Conservation (phyloP, 176 grass and related monocot genomes). For the Cymbopogon citratus region DNA sequence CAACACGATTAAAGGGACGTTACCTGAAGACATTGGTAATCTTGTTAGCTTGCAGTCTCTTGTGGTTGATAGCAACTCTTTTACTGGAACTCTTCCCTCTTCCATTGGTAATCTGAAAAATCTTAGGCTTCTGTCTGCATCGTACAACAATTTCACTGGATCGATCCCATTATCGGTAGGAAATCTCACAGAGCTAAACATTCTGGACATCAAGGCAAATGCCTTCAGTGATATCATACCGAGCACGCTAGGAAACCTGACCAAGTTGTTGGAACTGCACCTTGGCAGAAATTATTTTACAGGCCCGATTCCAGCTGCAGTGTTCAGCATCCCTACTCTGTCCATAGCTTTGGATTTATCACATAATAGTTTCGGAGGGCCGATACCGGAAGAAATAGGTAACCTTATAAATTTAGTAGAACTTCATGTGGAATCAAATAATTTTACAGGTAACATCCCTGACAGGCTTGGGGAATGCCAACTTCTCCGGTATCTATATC, state of each 20-base stretch:
- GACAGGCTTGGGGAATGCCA: conserved; percentile 19
- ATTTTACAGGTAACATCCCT: not conserved
- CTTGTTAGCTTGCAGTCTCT: conserved; percentile 7
- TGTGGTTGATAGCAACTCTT: not conserved
- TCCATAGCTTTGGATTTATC: not conserved
- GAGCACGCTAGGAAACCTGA: conserved; percentile 13
- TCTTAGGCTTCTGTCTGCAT: no score
- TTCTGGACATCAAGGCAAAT: not conserved
- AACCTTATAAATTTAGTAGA: not conserved
- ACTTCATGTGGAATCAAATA: not conserved
- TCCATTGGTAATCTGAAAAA: not conserved
- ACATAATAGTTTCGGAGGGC: no score
- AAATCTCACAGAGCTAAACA: not conserved
- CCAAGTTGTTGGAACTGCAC: not conserved
- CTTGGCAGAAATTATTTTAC: conserved; percentile 25
- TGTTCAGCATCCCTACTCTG: conserved; percentile 31
- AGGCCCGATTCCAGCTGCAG: not conserved
- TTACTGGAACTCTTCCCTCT: conserved; percentile 37
- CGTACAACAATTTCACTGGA: conserved; percentile 15
- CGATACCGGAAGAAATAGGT: not conserved
- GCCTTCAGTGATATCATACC: conserved; percentile 17
- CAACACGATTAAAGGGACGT: conserved; percentile 25
- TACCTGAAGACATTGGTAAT: conserved; percentile 26
- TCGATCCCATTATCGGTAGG: not conserved
- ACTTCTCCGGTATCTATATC: conserved; percentile 21